Evolutionary conservation across 495 filamentous ascomycete species (phyloP).

Genomic region (Elasticomyces elasticus): DNA sequence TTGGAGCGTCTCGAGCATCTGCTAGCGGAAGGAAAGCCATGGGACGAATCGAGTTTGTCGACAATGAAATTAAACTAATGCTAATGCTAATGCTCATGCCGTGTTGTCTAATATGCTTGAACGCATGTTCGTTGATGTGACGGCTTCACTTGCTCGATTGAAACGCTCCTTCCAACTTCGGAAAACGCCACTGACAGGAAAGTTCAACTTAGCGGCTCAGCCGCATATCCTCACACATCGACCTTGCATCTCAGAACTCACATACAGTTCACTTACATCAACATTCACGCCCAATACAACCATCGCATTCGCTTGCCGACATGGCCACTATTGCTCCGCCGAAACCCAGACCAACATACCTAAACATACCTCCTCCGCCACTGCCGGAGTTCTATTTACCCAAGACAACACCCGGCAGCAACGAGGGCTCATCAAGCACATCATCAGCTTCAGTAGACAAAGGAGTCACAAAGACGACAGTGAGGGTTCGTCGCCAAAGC

Average conservation of each 20-base stretch:
- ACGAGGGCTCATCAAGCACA: background rate
- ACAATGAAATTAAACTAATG: background rate
- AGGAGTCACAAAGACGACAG: background rate
- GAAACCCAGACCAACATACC: background rate
- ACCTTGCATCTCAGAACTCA: background rate
- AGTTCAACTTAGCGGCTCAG: background rate
- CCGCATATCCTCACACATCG: background rate
- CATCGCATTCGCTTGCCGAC: background rate
- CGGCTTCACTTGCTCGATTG: too few species aligned
- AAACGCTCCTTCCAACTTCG: background rate
- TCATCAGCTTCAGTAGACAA: background rate
- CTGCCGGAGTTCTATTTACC: constrained; percentile 16
- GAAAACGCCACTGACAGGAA: background rate
- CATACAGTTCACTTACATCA: background rate
- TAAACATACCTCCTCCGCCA: constrained; percentile 16
- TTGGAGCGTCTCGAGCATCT: constrained; percentile 30
- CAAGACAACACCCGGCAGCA: background rate
- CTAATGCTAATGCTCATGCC: too few species aligned
- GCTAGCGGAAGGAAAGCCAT: constrained; percentile 11
- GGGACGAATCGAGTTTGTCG: constrained; percentile 1
- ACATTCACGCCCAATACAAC: background rate
- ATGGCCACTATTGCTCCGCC: constrained; percentile 2
- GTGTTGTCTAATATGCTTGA: too few species aligned
- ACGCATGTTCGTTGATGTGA: too few species aligned
- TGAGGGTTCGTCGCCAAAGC: background rate